Evolutionary conservation across 345 rosid species (phyloP).

Genomic region (Eucalyptus leucophloia): DNA sequence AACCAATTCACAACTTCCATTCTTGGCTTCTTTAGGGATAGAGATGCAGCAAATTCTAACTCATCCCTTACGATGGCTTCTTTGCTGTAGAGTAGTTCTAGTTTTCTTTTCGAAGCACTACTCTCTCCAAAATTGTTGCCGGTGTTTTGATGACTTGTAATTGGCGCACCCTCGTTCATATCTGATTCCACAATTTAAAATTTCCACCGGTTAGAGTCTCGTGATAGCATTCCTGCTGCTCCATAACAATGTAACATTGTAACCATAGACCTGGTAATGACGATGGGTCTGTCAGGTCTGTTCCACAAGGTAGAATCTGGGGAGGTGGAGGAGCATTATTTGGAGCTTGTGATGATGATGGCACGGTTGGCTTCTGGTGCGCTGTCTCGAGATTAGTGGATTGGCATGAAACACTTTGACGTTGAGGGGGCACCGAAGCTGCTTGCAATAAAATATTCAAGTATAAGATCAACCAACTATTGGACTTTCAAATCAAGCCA

Average conservation of each 20-base stretch:
- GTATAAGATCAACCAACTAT: not conserved
- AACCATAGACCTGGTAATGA: not conserved
- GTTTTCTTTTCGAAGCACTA: not conserved
- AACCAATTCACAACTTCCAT: too few species aligned
- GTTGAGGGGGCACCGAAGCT: not conserved
- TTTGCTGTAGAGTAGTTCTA: not conserved
- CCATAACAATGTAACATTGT: not conserved
- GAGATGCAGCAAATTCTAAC: too few species aligned
- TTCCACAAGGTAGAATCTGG: not conserved
- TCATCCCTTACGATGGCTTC: fast-evolving
- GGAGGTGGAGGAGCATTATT: too few species aligned
- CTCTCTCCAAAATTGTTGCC: not conserved
- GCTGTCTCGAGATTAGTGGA: fast-evolving
- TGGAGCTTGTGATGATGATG: not conserved
- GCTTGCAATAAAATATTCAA: not conserved
- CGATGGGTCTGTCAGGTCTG: fast-evolving
- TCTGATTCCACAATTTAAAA: not conserved
- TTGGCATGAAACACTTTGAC: not conserved
- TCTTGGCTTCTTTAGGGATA: too few species aligned
- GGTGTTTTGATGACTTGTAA: not conserved
- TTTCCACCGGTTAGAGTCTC: not conserved
- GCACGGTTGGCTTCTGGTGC: not conserved
- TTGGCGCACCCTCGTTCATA: fast-evolving
- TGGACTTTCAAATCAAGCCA: not conserved
- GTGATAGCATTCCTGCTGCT: not conserved